These are phyloP conservation scores for Penicillium sp. DNA, from an alignment of 2,329 filamentous ascomycete genomes.

Conservation along the genomic window DNA sequence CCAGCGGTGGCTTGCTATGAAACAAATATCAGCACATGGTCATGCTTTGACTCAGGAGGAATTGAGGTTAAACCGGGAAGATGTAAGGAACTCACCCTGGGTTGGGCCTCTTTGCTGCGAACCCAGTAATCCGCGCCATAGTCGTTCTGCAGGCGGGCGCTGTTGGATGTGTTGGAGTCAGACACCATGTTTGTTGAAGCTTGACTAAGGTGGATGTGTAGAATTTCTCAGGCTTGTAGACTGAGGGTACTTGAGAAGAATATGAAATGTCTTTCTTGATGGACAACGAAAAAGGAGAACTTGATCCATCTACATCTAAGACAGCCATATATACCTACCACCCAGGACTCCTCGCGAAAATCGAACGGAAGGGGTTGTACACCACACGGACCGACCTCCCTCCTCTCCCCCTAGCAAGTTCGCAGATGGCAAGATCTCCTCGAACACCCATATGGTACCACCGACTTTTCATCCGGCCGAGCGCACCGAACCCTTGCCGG, in stretches of 20 bases:
- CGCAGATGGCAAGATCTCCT: background rate
- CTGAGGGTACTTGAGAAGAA: background rate
- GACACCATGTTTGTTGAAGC: conserved; percentile 11
- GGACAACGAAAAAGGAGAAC: background rate
- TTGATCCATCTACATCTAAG: background rate
- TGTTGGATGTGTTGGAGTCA: conserved; percentile 7
- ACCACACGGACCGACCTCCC: too few relatives aligned
- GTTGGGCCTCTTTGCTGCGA: conserved; percentile 20
- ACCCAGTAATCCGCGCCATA: conserved; percentile 42
- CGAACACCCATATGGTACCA: background rate
- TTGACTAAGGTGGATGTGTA: background rate
- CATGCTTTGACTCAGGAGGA: background rate
- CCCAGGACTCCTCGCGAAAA: background rate
- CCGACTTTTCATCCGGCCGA: background rate
- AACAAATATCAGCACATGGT: background rate
- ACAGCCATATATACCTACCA: background rate
- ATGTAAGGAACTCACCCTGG: conserved; percentile 20
- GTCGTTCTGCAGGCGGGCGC: conserved; percentile 34
- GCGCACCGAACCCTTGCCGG: background rate
- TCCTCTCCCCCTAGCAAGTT: too few relatives aligned
- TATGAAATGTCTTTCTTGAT: background rate
- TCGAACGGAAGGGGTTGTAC: background rate
- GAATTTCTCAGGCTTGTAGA: background rate
- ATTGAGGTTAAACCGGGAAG: background rate
- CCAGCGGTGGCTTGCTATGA: conserved; percentile 35